phyloP scores from a whole-genome alignment of 106 monocot genomes.

The Platanthera guangdongensis region DNA sequence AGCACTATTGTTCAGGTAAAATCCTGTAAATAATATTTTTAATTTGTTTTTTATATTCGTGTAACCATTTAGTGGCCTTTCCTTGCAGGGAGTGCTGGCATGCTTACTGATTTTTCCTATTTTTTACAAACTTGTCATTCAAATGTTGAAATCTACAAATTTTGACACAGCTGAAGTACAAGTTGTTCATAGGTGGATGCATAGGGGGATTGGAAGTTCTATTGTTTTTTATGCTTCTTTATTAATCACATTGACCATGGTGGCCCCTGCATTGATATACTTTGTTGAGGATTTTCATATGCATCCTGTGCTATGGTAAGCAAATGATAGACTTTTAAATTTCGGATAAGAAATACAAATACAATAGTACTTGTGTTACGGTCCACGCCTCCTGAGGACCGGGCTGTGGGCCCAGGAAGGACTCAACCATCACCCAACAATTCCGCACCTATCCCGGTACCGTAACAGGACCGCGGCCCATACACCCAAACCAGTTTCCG shows the following conservation, averaged over 20 bases:
- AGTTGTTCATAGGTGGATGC: constrained; percentile 11
- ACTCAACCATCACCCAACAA: too few relatives aligned
- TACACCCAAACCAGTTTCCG: too few relatives aligned
- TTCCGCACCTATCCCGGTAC: too few relatives aligned
- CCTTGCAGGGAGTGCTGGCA: constrained; percentile 53
- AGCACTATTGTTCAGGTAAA: constrained; percentile 77
- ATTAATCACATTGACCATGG: constrained; percentile 26
- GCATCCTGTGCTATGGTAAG: constrained; percentile 86
- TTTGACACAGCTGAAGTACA: constrained; percentile 14
- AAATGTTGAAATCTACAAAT: constrained; percentile 23
- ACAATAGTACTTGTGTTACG: too few relatives aligned
- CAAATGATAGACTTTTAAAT: too few relatives aligned
- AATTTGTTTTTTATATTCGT: not conserved
- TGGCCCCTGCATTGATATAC: constrained; percentile 74
- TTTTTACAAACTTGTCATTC: constrained; percentile 55
- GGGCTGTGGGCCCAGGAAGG: too few relatives aligned
- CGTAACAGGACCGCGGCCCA: too few relatives aligned
- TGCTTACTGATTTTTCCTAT: constrained; percentile 69
- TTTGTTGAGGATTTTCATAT: constrained; percentile 57
- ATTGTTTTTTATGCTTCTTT: constrained; percentile 58
- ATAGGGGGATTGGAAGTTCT: constrained; percentile 28
- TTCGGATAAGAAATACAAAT: too few relatives aligned
- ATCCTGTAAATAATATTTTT: not conserved
- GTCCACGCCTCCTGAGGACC: too few relatives aligned
- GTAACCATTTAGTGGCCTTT: constrained; percentile 1